phyloP scores from a whole-genome alignment of 192 early-diverging fungal species.

The Phycomyces nitens region DNA sequence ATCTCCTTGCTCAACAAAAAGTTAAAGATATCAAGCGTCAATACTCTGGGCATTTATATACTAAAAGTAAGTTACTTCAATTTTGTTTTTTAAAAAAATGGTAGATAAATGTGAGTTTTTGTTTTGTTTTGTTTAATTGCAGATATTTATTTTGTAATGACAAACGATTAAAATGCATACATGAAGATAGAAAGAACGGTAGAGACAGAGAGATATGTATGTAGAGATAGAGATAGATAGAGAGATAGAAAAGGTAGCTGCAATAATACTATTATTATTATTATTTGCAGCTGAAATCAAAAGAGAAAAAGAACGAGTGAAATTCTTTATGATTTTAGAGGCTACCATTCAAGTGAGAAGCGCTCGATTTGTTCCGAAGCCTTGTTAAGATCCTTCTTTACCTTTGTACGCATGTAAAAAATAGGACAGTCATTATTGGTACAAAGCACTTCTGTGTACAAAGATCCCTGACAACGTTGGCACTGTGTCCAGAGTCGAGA shows the following conservation, averaged over 20 bases:
- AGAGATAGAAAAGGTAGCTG: background rate
- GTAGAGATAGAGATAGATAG: too few species aligned
- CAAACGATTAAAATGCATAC: too few species aligned
- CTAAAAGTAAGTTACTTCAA: too few species aligned
- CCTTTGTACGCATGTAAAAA: slow-evolving; percentile 97
- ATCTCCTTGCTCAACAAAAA: too few species aligned
- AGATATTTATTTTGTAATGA: too few species aligned
- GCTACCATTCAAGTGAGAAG: slow-evolving; percentile 54
- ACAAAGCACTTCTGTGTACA: slow-evolving; percentile 95
- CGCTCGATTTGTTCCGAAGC: slow-evolving; percentile 66
- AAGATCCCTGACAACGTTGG: slow-evolving; percentile 90
- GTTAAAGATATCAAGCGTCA: too few species aligned
- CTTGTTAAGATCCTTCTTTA: slow-evolving; percentile 87
- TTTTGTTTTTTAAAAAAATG: too few species aligned
- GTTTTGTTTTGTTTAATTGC: too few species aligned
- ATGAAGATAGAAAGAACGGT: too few species aligned
- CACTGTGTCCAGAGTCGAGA: slow-evolving; percentile 96
- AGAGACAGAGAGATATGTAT: too few species aligned
- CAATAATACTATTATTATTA: background rate
- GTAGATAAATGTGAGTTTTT: too few species aligned
- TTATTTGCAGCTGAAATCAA: background rate
- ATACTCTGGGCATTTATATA: too few species aligned
- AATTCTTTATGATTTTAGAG: background rate
- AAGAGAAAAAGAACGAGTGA: background rate
- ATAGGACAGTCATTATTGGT: slow-evolving; percentile 96